Evolutionary conservation across 148 eudicot species (phyloP).

Genomic region (Persicaria tinctoria): DNA sequence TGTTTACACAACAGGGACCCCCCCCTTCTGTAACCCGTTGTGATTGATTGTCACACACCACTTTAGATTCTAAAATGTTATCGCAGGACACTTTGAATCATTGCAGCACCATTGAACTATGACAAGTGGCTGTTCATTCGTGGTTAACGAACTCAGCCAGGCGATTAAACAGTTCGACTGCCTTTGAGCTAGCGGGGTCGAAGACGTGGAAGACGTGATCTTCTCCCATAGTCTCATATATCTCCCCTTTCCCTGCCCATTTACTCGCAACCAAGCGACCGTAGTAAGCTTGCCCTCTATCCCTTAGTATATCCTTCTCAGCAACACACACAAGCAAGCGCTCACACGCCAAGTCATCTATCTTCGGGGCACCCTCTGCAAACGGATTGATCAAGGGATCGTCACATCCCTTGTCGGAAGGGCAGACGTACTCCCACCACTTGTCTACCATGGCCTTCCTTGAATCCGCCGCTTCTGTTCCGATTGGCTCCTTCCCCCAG

Average conservation of each 20-base stretch:
- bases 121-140: neutral
- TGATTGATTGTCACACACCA: too few relatives aligned
- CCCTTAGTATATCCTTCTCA: conserved; percentile 11
- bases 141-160: conserved; percentile 25
- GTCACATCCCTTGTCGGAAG: neutral
- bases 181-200: conserved; percentile 23
- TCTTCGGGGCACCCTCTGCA: neutral
- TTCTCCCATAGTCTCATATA: conserved; percentile 20
- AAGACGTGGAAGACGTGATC: conserved; percentile 43
- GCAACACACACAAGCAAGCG: neutral
- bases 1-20: too few relatives aligned
- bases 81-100: too few relatives aligned
- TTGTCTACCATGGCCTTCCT: conserved; percentile 33
- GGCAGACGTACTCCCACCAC: conserved; percentile 13
- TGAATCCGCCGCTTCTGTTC: conserved; percentile 24
- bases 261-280: conserved; percentile 23
- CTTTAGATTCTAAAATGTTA: too few relatives aligned
- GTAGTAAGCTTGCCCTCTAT: conserved; percentile 8
- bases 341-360: neutral
- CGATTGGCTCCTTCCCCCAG: conserved; percentile 32
- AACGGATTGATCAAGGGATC: conserved; percentile 12
- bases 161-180: conserved; percentile 18
- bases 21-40: too few relatives aligned
- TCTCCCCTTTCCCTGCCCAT: conserved; percentile 27
- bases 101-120: too few relatives aligned